Conservation (phyloP, 768 basidiomycete genomes). For the Lactifluus subvellereus region DNA sequence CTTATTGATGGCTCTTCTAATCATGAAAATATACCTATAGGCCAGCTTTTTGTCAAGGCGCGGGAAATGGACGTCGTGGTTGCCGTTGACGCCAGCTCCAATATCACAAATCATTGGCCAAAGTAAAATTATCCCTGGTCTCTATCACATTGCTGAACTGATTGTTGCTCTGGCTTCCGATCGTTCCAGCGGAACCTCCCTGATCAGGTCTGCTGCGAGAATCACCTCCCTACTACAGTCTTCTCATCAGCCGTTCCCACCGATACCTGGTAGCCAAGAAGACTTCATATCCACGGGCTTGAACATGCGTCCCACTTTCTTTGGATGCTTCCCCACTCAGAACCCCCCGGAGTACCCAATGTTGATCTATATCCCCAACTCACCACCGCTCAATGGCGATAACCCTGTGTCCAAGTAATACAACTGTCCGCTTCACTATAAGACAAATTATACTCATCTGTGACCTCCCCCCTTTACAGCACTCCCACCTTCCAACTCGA, state of each 20-base stretch:
- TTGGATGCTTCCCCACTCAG: slow-evolving; percentile 60
- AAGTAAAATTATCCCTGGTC: slow-evolving; percentile 40
- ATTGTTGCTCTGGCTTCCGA: neutral
- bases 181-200: slow-evolving; percentile 45
- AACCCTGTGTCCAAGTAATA: slow-evolving; percentile 59
- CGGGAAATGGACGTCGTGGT: slow-evolving; percentile 70
- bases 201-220: slow-evolving; percentile 41
- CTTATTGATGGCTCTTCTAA: slow-evolving; percentile 72
- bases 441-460: neutral
- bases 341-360: slow-evolving; percentile 54
- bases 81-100: slow-evolving; percentile 62
- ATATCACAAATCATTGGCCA: slow-evolving; percentile 55
- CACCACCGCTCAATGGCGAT: slow-evolving; percentile 59
- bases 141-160: neutral
- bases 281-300: slow-evolving; percentile 56
- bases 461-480: slow-evolving; percentile 32
- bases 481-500: slow-evolving; percentile 53
- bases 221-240: slow-evolving; percentile 40
- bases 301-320: slow-evolving; percentile 67
- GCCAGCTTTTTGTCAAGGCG: slow-evolving; percentile 62
- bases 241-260: slow-evolving; percentile 59
- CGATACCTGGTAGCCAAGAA: slow-evolving; percentile 47
- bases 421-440: neutral
- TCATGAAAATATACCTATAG: slow-evolving; percentile 63
- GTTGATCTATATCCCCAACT: slow-evolving; percentile 70